A percentile compares a stretch with the other conserved stretches of the same genome.
phyloP scores from a whole-genome alignment of 1,284 basidiomycete species.

The Moesziomyces antarcticus region DNA sequence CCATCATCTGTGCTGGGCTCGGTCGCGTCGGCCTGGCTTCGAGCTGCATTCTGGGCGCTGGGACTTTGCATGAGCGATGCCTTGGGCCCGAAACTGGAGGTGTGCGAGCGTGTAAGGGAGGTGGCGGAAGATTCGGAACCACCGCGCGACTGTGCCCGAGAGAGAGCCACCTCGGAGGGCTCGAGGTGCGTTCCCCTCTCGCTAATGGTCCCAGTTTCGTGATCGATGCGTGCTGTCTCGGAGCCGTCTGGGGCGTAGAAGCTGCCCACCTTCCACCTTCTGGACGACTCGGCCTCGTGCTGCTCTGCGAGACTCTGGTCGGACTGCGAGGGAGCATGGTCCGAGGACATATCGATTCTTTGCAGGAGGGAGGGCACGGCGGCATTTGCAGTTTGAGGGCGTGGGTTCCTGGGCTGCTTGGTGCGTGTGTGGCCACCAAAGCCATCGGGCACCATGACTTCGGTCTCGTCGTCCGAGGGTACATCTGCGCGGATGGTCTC shows the following conservation, averaged over 20 bases:
- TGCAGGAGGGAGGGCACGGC: slow-evolving; percentile 16
- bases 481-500: background rate
- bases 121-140: slow-evolving; percentile 6
- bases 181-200: slow-evolving; percentile 4
- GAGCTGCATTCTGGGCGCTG: background rate
- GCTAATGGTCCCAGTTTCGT: slow-evolving; percentile 28
- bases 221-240: slow-evolving; percentile 46
- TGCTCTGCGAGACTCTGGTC: no score
- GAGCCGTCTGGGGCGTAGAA: slow-evolving; percentile 55
- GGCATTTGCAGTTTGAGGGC: background rate
- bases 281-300: background rate
- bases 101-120: slow-evolving; percentile 27
- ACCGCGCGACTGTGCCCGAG: background rate
- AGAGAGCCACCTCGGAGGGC: slow-evolving; percentile 6
- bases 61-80: slow-evolving; percentile 45
- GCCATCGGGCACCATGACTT: slow-evolving; percentile 53
- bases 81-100: slow-evolving; percentile 26
- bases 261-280: slow-evolving; percentile 49
- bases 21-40: background rate
- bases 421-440: slow-evolving; percentile 51
- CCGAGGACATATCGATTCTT: slow-evolving; percentile 18
- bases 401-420: slow-evolving; percentile 20
- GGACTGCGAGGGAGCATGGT: background rate
- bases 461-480: slow-evolving; percentile 33
- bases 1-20: background rate